Conservation (phyloP, 345 rosid species). For the Ceriops tagal region DNA sequence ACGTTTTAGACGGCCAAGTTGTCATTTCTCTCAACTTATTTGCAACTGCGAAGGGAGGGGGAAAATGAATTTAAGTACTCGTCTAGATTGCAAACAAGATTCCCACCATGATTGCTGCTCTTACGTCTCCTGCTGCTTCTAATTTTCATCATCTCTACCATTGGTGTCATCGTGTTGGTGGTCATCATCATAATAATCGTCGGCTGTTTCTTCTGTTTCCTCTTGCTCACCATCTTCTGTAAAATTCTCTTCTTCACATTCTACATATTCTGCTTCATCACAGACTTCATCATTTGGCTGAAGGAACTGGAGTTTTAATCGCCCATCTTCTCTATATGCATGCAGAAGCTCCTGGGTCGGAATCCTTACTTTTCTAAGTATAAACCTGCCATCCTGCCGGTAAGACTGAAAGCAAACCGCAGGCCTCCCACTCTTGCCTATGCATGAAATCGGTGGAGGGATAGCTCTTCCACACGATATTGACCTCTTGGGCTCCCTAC, state of each 20-base stretch:
- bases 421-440: slow-evolving; percentile 60
- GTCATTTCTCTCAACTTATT: neutral
- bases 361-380: slow-evolving; percentile 65
- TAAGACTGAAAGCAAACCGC: slow-evolving; percentile 71
- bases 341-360: slow-evolving; percentile 69
- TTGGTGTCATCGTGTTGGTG: too few species aligned
- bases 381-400: slow-evolving; percentile 75
- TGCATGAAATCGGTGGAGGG: slow-evolving; percentile 80
- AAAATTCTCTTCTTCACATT: slow-evolving; percentile 9
- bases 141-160: neutral
- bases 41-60: neutral
- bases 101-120: neutral
- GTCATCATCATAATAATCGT: neutral
- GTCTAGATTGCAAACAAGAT: neutral
- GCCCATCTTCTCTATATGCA: slow-evolving; percentile 75
- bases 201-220: neutral
- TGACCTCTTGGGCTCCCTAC: slow-evolving; percentile 33
- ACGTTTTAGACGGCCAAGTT: too few species aligned
- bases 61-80: neutral
- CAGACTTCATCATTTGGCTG: slow-evolving; percentile 49
- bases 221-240: slow-evolving; percentile 20
- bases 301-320: slow-evolving; percentile 63
- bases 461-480: slow-evolving; percentile 36
- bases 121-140: neutral
- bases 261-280: slow-evolving; percentile 23